Evolutionary conservation across 2,329 filamentous ascomycete species (phyloP).

Genomic region (Ceratocystis cubensis): DNA sequence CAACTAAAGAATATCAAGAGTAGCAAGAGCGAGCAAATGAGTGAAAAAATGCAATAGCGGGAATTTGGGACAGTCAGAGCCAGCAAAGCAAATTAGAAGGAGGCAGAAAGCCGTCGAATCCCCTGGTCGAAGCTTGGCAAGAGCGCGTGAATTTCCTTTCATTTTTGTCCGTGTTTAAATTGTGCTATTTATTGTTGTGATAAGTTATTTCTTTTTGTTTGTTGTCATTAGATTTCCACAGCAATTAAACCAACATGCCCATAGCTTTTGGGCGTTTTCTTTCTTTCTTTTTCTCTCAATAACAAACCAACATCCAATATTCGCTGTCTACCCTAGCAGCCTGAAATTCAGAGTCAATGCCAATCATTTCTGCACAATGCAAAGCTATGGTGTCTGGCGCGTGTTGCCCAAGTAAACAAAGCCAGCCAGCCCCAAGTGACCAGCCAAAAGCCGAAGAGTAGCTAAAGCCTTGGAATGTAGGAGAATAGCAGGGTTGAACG

Average conservation of each 20-base stretch:
- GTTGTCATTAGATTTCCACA: not conserved
- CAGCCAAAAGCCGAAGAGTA: not conserved
- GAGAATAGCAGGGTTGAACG: not conserved
- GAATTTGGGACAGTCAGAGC: not conserved
- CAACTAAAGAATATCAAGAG: not conserved
- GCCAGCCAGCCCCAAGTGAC: not conserved
- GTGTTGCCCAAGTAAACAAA: not conserved
- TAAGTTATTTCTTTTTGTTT: not conserved
- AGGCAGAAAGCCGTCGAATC: constrained; percentile 1
- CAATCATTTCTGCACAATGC: constrained; percentile 6
- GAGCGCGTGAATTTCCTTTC: not conserved
- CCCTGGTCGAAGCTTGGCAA: constrained; percentile 2
- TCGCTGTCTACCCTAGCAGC: not conserved
- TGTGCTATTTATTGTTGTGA: not conserved
- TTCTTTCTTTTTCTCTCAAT: not conserved
- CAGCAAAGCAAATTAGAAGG: constrained; percentile 10
- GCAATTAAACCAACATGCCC: not conserved
- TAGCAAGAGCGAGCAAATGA: not conserved
- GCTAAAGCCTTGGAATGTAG: not conserved
- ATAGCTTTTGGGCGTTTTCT: not conserved
- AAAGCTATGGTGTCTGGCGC: not conserved
- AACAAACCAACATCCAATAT: not conserved
- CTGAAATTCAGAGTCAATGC: constrained; percentile 2
- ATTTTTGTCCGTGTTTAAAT: not conserved
- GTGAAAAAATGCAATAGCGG: not conserved